phyloP scores from a whole-genome alignment of 2,329 filamentous ascomycete species.

The Colletotrichum tropicicola region DNA sequence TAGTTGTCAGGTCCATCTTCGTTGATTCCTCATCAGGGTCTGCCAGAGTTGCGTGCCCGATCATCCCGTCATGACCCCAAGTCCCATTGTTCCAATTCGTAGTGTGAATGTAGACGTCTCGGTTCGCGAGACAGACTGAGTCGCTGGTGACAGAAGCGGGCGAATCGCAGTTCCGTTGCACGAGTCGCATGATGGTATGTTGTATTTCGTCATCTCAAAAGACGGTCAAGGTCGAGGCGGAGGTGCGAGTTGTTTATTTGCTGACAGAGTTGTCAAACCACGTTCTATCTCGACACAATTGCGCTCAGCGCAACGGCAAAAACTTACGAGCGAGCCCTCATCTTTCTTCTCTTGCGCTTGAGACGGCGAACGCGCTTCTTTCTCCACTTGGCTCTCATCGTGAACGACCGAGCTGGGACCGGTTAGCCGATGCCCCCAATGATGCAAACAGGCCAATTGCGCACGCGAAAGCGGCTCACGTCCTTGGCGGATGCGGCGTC shows the following conservation, averaged over 20 bases:
- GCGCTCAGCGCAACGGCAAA: not conserved
- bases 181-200: conserved; percentile 17
- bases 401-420: conserved; percentile 51
- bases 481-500: not conserved
- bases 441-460: not conserved
- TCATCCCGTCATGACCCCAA: conserved; percentile 27
- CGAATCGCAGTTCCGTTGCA: not conserved
- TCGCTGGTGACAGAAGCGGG: conserved; percentile 24
- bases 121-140: conserved; percentile 27
- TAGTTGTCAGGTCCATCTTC: conserved; percentile 25
- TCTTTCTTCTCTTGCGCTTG: conserved; percentile 99
- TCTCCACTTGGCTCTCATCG: conserved; percentile 98
- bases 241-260: conserved; percentile 74
- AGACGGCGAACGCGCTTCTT: conserved; percentile 99
- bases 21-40: conserved; percentile 21
- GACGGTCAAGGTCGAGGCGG: conserved; percentile 62
- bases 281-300: not conserved
- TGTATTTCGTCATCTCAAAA: conserved; percentile 34
- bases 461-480: too few species aligned
- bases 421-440: not conserved
- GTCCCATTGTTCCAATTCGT: conserved; percentile 29
- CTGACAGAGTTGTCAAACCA: conserved; percentile 51
- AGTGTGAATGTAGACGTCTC: conserved; percentile 36
- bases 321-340: conserved; percentile 93
- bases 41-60: conserved; percentile 1